Evolutionary conservation across 2,329 filamentous ascomycete genomes (phyloP), one percentile per base, ranked within the genome.

Genomic region (Pseudogymnoascus sp.): DNA sequence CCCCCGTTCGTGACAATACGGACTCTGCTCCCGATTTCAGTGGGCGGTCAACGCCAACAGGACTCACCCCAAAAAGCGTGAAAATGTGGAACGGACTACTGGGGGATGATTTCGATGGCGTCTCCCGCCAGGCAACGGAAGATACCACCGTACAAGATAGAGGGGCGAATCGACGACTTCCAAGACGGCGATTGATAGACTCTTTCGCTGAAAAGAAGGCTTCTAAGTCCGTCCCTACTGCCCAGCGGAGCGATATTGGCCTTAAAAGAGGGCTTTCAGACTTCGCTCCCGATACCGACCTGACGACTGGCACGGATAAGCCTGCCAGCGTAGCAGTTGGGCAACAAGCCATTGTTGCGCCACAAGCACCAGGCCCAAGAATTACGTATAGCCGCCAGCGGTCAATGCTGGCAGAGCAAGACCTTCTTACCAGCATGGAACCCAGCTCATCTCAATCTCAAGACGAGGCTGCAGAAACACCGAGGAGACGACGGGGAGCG

Each of bases 351-450:
- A 36, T 43, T 19, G 28, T 39, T 36, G 39, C 39, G 25, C 45
- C 62, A 23, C 41, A 16, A n/a, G 34, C 28, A 36, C 21, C 31
- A 6, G 73, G 72, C 4, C 70, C 71, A 6, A 74, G 69, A 62
- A 66, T 74, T 57, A 75, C 73, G 4, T 75, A 75, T 62, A 71
- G 71, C 62, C 66, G 70, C 37, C 71, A 74, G 63, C 66, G 73
- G 23, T 74, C 73, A 6, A 74, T 74, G 72, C 67, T 74, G 16
- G 70, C 68, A 11, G 73, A 75, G 36, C 66, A 71, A 62, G 71
- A 74, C 65, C 60, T 73, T 11, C 72, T 73, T 70, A 43, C 67
- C 31, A 48, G 37, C 45, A 54, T 45, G 13, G 62, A 41, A 14
- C 62, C 48, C 34, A 14, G 11, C 14, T 36, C 34, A 19, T 39